A percentile compares a stretch with the other conserved stretches of the same genome.
Evolutionary conservation across 73 alveolate genomes (phyloP).

Genomic region (Paramecium sonneborni): DNA sequence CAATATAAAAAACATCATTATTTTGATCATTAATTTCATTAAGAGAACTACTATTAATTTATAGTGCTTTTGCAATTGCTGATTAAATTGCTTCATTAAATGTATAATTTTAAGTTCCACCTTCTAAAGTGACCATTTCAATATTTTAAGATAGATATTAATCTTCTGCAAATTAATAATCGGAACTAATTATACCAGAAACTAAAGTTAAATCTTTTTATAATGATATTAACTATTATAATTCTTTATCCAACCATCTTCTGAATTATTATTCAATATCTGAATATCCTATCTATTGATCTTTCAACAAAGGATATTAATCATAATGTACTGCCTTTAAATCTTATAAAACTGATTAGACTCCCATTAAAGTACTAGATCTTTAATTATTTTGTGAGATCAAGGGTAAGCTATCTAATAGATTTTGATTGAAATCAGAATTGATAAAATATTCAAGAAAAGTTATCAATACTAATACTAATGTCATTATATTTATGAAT

Average conservation of each 20-base stretch:
- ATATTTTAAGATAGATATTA: neutral
- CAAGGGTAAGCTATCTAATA: neutral
- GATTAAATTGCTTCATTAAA: conserved; percentile 30
- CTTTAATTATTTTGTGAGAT: neutral
- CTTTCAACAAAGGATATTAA: neutral
- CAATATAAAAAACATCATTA: neutral
- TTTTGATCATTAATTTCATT: neutral
- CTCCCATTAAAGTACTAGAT: neutral
- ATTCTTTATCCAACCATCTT: neutral
- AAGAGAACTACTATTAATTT: neutral
- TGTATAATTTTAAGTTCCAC: neutral
- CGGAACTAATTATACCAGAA: neutral
- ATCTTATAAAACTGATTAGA: neutral
- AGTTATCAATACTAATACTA: neutral
- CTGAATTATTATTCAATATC: neutral
- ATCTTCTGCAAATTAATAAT: neutral
- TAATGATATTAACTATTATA: neutral
- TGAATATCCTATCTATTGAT: neutral
- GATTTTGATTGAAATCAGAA: neutral
- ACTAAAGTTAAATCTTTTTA: neutral
- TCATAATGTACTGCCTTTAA: neutral
- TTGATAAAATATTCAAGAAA: neutral
- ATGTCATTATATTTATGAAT: neutral
- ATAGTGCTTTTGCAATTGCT: neutral
- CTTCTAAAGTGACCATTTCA: neutral